Conservation (phyloP, 805 yeast genomes). For the Pichia nanzhaoensis region DNA sequence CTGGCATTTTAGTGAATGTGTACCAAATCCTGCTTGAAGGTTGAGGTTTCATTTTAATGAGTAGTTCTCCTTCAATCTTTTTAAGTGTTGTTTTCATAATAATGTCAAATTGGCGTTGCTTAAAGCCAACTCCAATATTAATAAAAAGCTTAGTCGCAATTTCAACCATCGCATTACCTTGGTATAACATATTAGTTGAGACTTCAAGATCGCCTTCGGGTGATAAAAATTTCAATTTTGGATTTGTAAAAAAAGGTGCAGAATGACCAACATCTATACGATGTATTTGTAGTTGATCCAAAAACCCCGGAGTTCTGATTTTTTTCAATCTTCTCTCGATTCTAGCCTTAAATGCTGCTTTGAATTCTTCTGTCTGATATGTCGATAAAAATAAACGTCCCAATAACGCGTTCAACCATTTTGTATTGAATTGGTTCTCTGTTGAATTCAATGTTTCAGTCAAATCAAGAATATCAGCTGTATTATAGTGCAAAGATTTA, state of each 20-base stretch:
- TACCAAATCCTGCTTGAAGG: slow-evolving; percentile 93
- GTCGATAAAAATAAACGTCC: slow-evolving; percentile 78
- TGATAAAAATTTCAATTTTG: slow-evolving; percentile 58
- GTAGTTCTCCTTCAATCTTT: slow-evolving; percentile 65
- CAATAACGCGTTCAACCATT: slow-evolving; percentile 84
- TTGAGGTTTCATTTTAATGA: slow-evolving; percentile 73
- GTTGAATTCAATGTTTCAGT: slow-evolving; percentile 75
- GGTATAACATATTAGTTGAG: slow-evolving; percentile 55
- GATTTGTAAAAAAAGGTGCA: slow-evolving; percentile 74
- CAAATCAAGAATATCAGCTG: slow-evolving; percentile 63
- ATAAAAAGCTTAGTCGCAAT: slow-evolving; percentile 76
- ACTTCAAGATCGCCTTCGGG: slow-evolving; percentile 75
- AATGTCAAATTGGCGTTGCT: slow-evolving; percentile 65
- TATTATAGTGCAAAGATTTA: slow-evolving; percentile 61
- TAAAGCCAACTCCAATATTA: slow-evolving; percentile 69
- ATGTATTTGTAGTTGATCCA: slow-evolving; percentile 74
- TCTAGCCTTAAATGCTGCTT: slow-evolving; percentile 47
- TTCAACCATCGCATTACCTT: slow-evolving; percentile 70
- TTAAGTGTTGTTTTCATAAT: slow-evolving; percentile 62
- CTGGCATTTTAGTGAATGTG: slow-evolving; percentile 74
- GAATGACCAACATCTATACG: slow-evolving; percentile 69
- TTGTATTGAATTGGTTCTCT: slow-evolving; percentile 74
- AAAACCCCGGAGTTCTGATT: slow-evolving; percentile 78
- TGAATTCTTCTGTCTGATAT: slow-evolving; percentile 64
- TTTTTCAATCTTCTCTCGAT: slow-evolving; percentile 69